phyloP scores from a whole-genome alignment of 176 grass and related monocot species.

The Phyllostachys edulis region DNA sequence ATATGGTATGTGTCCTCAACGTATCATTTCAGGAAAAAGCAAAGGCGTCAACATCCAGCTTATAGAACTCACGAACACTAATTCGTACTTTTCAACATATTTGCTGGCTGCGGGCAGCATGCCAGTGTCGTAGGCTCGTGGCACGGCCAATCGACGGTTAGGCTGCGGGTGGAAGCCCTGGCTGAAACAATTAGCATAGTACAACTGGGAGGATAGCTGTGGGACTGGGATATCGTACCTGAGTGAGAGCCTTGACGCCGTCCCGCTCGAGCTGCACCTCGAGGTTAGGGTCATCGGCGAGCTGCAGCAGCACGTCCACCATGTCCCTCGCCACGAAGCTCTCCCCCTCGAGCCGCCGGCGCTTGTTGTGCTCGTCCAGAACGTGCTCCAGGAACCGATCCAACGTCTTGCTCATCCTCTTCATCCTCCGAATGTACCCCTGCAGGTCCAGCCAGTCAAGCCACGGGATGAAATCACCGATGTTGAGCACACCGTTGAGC shows the following conservation, averaged over 20 bases:
- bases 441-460: conserved; percentile 63
- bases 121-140: no score
- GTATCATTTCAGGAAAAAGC: no score
- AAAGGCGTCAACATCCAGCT: no score
- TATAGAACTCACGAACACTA: no score
- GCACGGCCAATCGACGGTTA: no score
- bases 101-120: no score
- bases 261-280: conserved; percentile 55
- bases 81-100: no score
- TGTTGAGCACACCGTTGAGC: conserved; percentile 58
- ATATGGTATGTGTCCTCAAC: no score
- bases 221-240: conserved; percentile 29
- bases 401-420: conserved; percentile 44
- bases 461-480: conserved; percentile 70
- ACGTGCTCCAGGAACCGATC: conserved; percentile 72
- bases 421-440: conserved; percentile 70
- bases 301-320: conserved; percentile 67
- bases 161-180: no score
- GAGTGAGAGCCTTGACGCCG: conserved; percentile 62
- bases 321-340: conserved; percentile 55
- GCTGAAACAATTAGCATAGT: no score
- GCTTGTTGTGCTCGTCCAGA: conserved; percentile 57
- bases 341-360: conserved; percentile 24
- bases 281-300: conserved; percentile 46
- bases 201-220: neutral